Base-by-base conservation (phyloP, 2,329 filamentous ascomycete species). In the Trichoderma pleuroti region DNA sequence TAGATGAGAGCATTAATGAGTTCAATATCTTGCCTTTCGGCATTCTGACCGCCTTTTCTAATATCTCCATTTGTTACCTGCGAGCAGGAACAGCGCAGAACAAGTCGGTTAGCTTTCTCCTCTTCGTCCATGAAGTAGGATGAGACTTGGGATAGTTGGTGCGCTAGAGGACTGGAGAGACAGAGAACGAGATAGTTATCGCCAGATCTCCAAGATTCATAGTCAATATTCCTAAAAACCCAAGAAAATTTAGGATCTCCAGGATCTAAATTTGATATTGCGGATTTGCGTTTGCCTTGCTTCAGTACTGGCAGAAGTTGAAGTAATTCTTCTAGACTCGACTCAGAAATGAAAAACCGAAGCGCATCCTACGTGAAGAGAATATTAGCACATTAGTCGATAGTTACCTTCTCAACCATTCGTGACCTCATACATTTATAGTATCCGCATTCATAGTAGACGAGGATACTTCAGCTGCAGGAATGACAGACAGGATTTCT, bases 391-490 rank as follows among this genome's bases (percentile, higher is more conserved):
- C 2, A n/a, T 28, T 11, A 2, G 5, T 32, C 46, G 21, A 24
- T n/a, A 10, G 5, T 28, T 14, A 6, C n/a, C 5, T 12, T 10
- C 6, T 9, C 7, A 2, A 3, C 26, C 18, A 1, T 30, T n/a
- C 4, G 16, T 10, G 11, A 4, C 6, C 6, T 24, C 61, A 3
- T 52, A 64, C 61, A 10, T 49, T 12, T 7, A 24, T 30, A 18
- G 12, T 39, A 10, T n/a, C 3, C 0, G 0, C 2, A 2, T 24
- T 10, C 3, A 24, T 8, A 11, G n/a, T n/a, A n/a, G n/a, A n/a
- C n/a, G n/a, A n/a, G n/a, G n/a, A n/a, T n/a, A n/a, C n/a, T 36
- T 36, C 30, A 1, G 32, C 12, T 16, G 57, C 2, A 34, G 62
- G 62, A 14, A 65, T 39, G 10, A 36, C 46, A 9, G 14, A 39